Evolutionary conservation across 2,329 filamentous ascomycete species (phyloP), one percentile per base, ranked within the genome.

Genomic region (Juglanconis oblonga): DNA sequence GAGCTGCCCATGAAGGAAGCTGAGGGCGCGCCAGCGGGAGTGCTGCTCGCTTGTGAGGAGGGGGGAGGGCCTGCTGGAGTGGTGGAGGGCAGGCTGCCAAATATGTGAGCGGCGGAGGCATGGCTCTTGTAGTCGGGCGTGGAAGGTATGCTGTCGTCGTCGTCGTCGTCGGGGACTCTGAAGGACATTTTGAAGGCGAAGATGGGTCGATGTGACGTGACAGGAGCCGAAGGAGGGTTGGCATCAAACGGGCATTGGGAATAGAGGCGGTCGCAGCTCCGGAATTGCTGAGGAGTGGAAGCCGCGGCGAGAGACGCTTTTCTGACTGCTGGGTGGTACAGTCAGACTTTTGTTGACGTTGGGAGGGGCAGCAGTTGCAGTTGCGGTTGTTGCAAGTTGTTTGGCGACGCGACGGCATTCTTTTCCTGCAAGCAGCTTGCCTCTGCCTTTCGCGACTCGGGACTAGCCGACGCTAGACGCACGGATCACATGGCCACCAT

Each of bases 1-100:
- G 82, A 84, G 71, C 81, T 84, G 58, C 81, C 79, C 42, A 85
- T 71, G 66, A 77, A 84, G 11, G 80, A 81, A 35, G 77, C 80
- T 29, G 83, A 81, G 0, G 83, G 83, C 14, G 82, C 81, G 58
- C 84, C 84, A 14, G 77, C 76, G 1, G 83, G 82, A 1, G 82
- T 84, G 71, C 84, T 85, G 48, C 81, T 83, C 4, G 78, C 77
- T 8, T 77, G 76, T 7, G 81, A 81, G 33, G 82, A 81, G 1
- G 78, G 79, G 9, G 81, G 80, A 33, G 78, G 77, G 0, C 77
- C 82, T 17, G 77, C 78, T 5, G 83, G 82, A 2, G 82, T 85
- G 2, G 80, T 84, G 42, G 81, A 80, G 6, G 81, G 80, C 53
- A 77, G 73, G 8, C 79, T 74, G 61, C 71, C 76, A 44, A 77